Conservation (phyloP, 2,329 filamentous ascomycete species). For the Talaromyces marneffei region DNA sequence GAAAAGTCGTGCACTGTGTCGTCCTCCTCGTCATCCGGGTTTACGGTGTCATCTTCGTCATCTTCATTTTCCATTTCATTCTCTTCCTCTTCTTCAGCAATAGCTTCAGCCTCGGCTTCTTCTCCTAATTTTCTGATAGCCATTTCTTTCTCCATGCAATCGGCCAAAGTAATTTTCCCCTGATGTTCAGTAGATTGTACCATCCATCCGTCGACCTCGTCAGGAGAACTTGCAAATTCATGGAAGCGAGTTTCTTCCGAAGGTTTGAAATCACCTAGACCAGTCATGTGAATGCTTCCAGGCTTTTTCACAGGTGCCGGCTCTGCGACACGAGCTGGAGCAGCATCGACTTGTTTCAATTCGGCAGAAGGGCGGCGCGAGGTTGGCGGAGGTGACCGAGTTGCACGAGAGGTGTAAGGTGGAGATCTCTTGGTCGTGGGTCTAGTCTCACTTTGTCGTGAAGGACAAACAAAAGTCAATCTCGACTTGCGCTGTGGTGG, state of each 20-base stretch:
- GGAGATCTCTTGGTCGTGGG: conserved; percentile 24
- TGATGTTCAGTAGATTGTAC: conserved; percentile 60
- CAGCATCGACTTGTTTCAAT: conserved; percentile 4
- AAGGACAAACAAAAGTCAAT: conserved; percentile 45
- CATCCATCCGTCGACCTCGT: conserved; percentile 88
- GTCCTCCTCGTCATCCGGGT: conserved; percentile 49
- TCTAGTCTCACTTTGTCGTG: conserved; percentile 26
- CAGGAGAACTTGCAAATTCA: conserved; percentile 79
- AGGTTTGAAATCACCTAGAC: conserved; percentile 36
- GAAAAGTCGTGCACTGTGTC: conserved; percentile 48
- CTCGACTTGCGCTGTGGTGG: conserved; percentile 39
- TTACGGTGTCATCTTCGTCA: conserved; percentile 56
- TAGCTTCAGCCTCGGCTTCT: conserved; percentile 85
- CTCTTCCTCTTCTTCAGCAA: conserved; percentile 63
- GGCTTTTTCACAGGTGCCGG: conserved; percentile 15
- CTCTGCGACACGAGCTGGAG: conserved; percentile 7
- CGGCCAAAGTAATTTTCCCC: conserved; percentile 75
- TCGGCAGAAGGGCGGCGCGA: conserved; percentile 25
- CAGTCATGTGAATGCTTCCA: conserved; percentile 30
- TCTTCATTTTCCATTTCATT: conserved; percentile 46
- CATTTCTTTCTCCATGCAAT: conserved; percentile 85
- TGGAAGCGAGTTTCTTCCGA: conserved; percentile 59
- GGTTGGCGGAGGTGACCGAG: conserved; percentile 39
- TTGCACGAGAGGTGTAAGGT: conserved; percentile 24
- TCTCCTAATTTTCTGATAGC: conserved; percentile 77